Evolutionary conservation across 2,329 filamentous ascomycete genomes (phyloP), one percentile per base, ranked within the genome.

Genomic region (Coniochaeta hoffmannii): DNA sequence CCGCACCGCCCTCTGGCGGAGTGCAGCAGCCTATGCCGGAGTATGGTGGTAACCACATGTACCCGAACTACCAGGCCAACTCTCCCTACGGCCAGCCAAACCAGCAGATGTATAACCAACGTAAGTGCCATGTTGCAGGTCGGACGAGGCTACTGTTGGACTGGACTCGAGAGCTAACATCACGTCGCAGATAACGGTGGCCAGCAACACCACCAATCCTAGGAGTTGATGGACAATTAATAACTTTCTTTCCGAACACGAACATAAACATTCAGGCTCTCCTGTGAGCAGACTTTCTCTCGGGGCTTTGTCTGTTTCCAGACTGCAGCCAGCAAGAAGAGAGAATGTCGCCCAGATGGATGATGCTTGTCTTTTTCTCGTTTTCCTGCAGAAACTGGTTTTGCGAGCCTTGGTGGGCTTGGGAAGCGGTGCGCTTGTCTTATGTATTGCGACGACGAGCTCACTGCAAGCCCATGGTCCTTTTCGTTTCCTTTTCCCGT

Each of bases 41-140:
- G 55, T 86, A 86, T 64, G 71, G 71, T 62, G 62, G 68, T 55
- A 74, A 72, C 59, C 78, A 81, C 60, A 79, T 82, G 69, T 84
- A 85, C 62, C 69, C 76, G 50, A 77, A 72, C 63, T 84, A 85
- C 65, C 76, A 78, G 56, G 79, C 81, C 53, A 77, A 82, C 52
- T 83, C 81, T 12, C 80, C 80, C 4, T 84, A 84, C 60, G 79
- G 76, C 54, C 76, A 78, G 64, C 75, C 79, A 24, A 78, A 74
- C 61, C 77, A 79, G 68, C 76, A 77, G 68, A 80, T 85, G 71
- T 85, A 85, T 65, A 81, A 69, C 68, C 81, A 82, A 71, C 77
- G 81, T 78, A 72, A 76, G 66, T 68, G 60, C 35, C 32, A 14
- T 36, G 30, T 24, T 28, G 41, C 41, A 15, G 24, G 19, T 46